These are phyloP conservation scores for Kwoniella pini DNA, from an alignment of 768 basidiomycete species.

Conservation along the genomic window DNA sequence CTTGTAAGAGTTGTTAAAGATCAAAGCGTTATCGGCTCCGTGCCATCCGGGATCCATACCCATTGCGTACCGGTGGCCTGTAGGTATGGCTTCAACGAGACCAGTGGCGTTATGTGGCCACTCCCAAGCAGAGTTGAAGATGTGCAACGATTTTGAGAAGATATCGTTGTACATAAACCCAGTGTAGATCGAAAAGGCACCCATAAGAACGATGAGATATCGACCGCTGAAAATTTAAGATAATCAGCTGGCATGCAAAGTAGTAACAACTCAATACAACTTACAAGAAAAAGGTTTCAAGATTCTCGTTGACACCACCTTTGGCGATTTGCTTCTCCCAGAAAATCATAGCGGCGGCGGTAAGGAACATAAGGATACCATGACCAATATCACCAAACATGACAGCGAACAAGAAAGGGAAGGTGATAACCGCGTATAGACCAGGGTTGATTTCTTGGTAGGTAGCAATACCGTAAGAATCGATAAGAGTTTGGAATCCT, in stretches of 20 bases:
- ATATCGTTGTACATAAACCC: slow-evolving; percentile 99
- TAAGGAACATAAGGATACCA: slow-evolving; percentile 74
- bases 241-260: slow-evolving; percentile 17
- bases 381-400: slow-evolving; percentile 99
- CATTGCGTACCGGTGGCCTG: slow-evolving; percentile 79
- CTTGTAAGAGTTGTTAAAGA: slow-evolving; percentile 98
- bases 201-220: slow-evolving; percentile 98
- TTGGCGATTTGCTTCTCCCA: slow-evolving; percentile 78
- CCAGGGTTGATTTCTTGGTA: slow-evolving; percentile 98
- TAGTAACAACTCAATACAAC: slow-evolving; percentile 54
- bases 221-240: slow-evolving; percentile 67
- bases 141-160: slow-evolving; percentile 85
- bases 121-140: slow-evolving; percentile 89
- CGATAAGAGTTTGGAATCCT: slow-evolving; percentile 97
- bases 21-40: slow-evolving; percentile 81
- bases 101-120: slow-evolving; percentile 64
- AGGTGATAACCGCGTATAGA: slow-evolving; percentile 75
- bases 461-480: slow-evolving; percentile 88
- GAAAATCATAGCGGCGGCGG: slow-evolving; percentile 80
- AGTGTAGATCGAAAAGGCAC: slow-evolving; percentile 92
- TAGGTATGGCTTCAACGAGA: slow-evolving; percentile 61
- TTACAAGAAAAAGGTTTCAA: slow-evolving; percentile 88
- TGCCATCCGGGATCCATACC: slow-evolving; percentile 97
- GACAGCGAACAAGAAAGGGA: slow-evolving; percentile 98
- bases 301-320: slow-evolving; percentile 76